phyloP scores from a whole-genome alignment of 1,284 basidiomycete species.

The Naganishia liquefaciens region DNA sequence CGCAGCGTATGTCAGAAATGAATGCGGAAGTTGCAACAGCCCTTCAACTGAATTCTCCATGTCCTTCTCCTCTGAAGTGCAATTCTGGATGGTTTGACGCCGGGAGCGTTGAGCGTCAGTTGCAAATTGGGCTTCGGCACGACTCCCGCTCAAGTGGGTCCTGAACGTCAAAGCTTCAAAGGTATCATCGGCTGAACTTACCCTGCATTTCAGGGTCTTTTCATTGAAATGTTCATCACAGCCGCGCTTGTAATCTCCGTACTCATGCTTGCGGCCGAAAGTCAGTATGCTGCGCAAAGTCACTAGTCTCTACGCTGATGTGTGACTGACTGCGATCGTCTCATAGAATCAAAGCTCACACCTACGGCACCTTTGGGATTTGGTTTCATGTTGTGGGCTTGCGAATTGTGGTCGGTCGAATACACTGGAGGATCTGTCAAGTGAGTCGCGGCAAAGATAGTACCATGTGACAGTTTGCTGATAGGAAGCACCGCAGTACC shows the following conservation, averaged over 20 bases:
- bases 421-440: conserved; percentile 49
- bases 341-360: conserved; percentile 56
- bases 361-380: conserved; percentile 74
- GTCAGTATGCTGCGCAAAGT: conserved; percentile 20
- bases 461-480: conserved; percentile 37
- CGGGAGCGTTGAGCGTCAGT: conserved; percentile 63
- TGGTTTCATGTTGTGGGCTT: conserved; percentile 67
- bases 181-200: conserved; percentile 27
- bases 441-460: conserved; percentile 36
- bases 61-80: conserved; percentile 48
- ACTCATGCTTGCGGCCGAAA: conserved; percentile 64
- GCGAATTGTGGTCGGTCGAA: conserved; percentile 61
- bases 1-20: conserved; percentile 33
- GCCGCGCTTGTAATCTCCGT: conserved; percentile 57
- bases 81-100: conserved; percentile 63
- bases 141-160: conserved; percentile 32
- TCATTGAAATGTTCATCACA: conserved; percentile 73
- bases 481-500: conserved; percentile 67
- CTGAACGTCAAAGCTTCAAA: background rate
- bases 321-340: background rate
- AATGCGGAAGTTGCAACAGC: background rate
- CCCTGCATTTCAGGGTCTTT: conserved; percentile 56
- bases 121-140: conserved; percentile 50
- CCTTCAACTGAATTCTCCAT: background rate
- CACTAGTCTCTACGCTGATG: conserved; percentile 43